phyloP scores from a whole-genome alignment of 768 basidiomycete genomes.

The Serendipita indica region DNA sequence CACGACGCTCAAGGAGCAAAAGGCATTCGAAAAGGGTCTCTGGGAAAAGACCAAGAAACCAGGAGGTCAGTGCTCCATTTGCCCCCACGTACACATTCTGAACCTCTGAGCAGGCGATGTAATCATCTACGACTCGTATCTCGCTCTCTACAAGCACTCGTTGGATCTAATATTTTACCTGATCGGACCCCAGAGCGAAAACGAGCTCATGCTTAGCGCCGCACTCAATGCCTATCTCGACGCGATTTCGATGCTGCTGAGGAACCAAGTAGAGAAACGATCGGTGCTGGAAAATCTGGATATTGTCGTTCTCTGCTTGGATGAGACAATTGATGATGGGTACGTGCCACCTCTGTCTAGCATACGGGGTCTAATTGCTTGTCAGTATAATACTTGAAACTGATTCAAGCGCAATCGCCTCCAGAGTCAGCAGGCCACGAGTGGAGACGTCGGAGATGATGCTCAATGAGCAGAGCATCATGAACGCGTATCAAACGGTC shows the following conservation, averaged over 20 bases:
- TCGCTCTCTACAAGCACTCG: constrained; percentile 89
- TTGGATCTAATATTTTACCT: constrained; percentile 93
- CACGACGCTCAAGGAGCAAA: constrained; percentile 74
- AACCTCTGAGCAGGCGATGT: constrained; percentile 59
- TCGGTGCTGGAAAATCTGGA: constrained; percentile 90
- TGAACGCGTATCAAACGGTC: constrained; percentile 85
- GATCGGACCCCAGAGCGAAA: constrained; percentile 72
- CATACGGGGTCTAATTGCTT: background rate
- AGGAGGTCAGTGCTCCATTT: constrained; percentile 43
- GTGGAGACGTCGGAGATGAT: constrained; percentile 92
- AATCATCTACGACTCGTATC: constrained; percentile 74
- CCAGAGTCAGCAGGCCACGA: constrained; percentile 79
- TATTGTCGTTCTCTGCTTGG: constrained; percentile 77
- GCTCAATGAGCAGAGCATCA: constrained; percentile 94
- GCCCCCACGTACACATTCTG: background rate
- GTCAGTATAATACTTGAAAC: constrained; percentile 90
- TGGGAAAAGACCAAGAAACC: constrained; percentile 93
- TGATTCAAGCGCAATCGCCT: constrained; percentile 88
- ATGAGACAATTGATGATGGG: constrained; percentile 98
- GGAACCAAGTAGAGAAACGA: constrained; percentile 90
- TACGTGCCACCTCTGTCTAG: constrained; percentile 27
- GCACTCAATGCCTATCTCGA: constrained; percentile 76
- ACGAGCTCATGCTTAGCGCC: constrained; percentile 90
- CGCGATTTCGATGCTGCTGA: constrained; percentile 67
- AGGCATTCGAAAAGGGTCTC: constrained; percentile 86